Evolutionary conservation across 495 filamentous ascomycete genomes (phyloP).

Genomic region (Filosporella fistucella): DNA sequence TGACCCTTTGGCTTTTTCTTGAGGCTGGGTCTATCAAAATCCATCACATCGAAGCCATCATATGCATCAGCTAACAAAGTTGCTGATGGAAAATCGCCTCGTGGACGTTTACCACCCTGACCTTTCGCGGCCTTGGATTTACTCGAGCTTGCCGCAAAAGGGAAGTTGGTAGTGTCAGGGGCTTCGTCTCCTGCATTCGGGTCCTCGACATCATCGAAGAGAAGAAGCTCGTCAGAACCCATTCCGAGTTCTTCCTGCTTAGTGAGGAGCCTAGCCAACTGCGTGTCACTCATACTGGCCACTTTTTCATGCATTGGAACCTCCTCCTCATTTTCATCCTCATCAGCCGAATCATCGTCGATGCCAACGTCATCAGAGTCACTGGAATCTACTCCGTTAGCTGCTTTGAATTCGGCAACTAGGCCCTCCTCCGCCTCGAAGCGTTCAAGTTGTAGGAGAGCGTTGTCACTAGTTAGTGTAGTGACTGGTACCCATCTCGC

Average conservation of each 20-base stretch:
- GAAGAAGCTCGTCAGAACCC: slow-evolving; percentile 48
- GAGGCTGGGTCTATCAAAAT: slow-evolving; percentile 63
- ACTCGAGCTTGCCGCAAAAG: not conserved
- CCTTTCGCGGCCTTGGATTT: slow-evolving; percentile 4
- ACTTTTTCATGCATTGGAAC: slow-evolving; percentile 24
- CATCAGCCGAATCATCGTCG: slow-evolving; percentile 21
- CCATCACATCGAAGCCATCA: slow-evolving; percentile 78
- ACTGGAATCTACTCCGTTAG: slow-evolving; percentile 26
- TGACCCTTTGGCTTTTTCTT: slow-evolving; percentile 53
- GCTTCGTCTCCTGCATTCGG: slow-evolving; percentile 20
- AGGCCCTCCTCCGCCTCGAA: slow-evolving; percentile 35
- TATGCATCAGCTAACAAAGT: slow-evolving; percentile 63
- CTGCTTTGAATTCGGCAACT: slow-evolving; percentile 20
- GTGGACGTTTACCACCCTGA: slow-evolving; percentile 3
- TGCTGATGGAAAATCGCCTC: slow-evolving; percentile 20
- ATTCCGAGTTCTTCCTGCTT: slow-evolving; percentile 67
- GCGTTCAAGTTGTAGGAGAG: slow-evolving; percentile 26
- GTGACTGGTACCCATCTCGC: slow-evolving; percentile 42
- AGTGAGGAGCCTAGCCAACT: slow-evolving; percentile 53
- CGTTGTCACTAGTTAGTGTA: slow-evolving; percentile 27
- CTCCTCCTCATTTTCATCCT: slow-evolving; percentile 26
- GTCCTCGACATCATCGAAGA: slow-evolving; percentile 38
- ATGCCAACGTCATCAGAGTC: slow-evolving; percentile 23
- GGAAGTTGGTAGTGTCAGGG: not conserved
- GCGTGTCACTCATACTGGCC: slow-evolving; percentile 46